Evolutionary conservation across 306 rosid species (phyloP).

Genomic region (Dryas alaskensis): DNA sequence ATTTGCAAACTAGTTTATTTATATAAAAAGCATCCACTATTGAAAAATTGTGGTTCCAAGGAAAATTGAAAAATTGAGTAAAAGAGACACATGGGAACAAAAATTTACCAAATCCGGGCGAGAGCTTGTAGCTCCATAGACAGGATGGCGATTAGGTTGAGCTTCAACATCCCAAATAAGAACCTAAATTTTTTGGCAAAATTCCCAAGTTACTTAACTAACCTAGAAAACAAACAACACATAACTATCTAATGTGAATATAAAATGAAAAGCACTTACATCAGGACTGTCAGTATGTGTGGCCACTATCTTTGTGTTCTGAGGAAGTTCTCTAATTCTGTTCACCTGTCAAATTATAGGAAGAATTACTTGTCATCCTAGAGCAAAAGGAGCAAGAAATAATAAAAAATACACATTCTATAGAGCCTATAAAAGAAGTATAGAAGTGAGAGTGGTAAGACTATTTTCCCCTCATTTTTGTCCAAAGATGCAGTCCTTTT

Average conservation of each 20-base stretch:
- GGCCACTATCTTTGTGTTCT: slow-evolving; percentile 87
- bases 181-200: slow-evolving; percentile 51
- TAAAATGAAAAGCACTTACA: slow-evolving; percentile 43
- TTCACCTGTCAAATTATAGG: slow-evolving; percentile 56
- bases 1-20: no score
- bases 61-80: not conserved
- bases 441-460: not conserved
- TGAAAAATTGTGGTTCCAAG: not conserved
- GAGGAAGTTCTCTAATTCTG: slow-evolving; percentile 96
- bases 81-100: not conserved
- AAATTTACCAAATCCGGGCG: slow-evolving; percentile 89
- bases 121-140: slow-evolving; percentile 89
- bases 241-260: not conserved
- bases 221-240: slow-evolving; percentile 12
- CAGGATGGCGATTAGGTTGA: slow-evolving; percentile 97
- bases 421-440: not conserved
- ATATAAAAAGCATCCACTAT: not conserved
- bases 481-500: not conserved
- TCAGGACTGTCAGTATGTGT: slow-evolving; percentile 98
- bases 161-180: slow-evolving; percentile 97
- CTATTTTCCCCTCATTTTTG: not conserved
- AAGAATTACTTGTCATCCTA: not conserved
- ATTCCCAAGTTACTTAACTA: not conserved
- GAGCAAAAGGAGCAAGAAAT: not conserved
- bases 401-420: not conserved